Base-by-base conservation (phyloP, 345 rosid species). In the Brassica juncea region DNA sequence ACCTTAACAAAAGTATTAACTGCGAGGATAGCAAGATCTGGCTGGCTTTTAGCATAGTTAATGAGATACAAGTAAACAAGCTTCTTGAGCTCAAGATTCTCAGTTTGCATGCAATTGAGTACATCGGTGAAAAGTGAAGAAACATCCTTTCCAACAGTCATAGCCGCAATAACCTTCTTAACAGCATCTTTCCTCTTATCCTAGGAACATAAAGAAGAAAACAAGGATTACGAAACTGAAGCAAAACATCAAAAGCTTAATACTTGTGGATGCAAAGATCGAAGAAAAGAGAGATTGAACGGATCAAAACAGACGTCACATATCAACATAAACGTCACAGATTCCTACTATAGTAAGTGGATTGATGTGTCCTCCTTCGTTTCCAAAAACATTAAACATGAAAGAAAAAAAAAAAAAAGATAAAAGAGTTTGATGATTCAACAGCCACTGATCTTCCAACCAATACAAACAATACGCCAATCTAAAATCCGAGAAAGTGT, bases 141-240 rank as follows among this genome's bases (percentile, higher is more conserved):
- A 23, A 94, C 97, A 79, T 94, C 99, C 72, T 94, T 92, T 75
- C 99, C 99, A 76, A 92, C 97, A 4, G 99, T 94, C 99, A 94
- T 92, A 5, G 97, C 97, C 37, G 97, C 99, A 80, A 92, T 94
- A 77, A 94, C 99, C 87, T 94, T 94, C 84, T 94, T 91, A 66
- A 92, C 99, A 28, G 97, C 97, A 88, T 94, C 99, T 83, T 92
- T 94, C 85, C 97, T 88, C 90, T 92, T 92, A 85, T 94, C 97
- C 97, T 94, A 82, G 0, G 7, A 47, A 67, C 35, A 73, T 7
- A 9, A 58, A 15, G 0, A 37, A 49, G 47, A 49, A 4, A 15
- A 39, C 0, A 7, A 37, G 42, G 66, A 16, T 39, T 39, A 39
- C 12, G 12, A 8, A 12, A 39, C 47, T 39, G 12, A 14, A 52